Percentiles rank a stretch among this genome's conserved stretches.
Conservation (phyloP, 1,284 basidiomycete species). For the Ustilago vetiveriae region DNA sequence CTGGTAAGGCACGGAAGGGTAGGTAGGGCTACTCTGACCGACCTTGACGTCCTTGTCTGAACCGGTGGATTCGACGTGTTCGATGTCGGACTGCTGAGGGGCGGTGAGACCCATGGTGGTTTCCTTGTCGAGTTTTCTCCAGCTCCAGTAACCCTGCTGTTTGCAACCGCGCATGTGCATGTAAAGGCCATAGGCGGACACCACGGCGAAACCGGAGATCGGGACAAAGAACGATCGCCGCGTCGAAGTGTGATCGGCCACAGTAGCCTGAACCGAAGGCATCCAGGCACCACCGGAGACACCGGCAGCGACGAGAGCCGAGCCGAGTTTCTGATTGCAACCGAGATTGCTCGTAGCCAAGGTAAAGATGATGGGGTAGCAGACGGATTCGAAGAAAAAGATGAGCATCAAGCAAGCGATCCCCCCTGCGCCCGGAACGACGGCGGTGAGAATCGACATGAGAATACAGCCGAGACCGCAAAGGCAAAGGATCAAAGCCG, state of each 20-base stretch:
- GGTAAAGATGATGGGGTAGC: constrained; percentile 72
- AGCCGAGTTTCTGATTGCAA: constrained; percentile 42
- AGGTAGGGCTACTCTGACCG: constrained; percentile 11
- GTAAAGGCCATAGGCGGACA: constrained; percentile 37
- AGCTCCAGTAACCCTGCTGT: constrained; percentile 27
- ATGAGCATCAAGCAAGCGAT: constrained; percentile 75
- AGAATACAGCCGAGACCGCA: constrained; percentile 70
- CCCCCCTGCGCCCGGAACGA: constrained; percentile 72
- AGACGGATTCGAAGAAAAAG: constrained; percentile 78
- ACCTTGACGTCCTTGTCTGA: constrained; percentile 37
- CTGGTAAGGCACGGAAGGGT: constrained; percentile 22
- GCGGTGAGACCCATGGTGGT: constrained; percentile 19
- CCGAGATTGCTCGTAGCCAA: constrained; percentile 73
- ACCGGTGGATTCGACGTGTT: constrained; percentile 5
- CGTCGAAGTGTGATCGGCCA: constrained; percentile 71
- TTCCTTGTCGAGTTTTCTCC: constrained; percentile 39
- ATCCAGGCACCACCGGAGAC: constrained; percentile 81
- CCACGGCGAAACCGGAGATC: constrained; percentile 33
- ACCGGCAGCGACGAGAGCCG: constrained; percentile 67
- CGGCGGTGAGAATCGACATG: constrained; percentile 73
- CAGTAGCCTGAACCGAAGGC: constrained; percentile 76
- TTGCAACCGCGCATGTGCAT: constrained; percentile 36
- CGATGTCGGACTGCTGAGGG: constrained; percentile 8
- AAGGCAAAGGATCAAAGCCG: constrained; percentile 73
- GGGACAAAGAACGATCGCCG: constrained; percentile 35